Evolutionary conservation across 306 rosid genomes (phyloP).

Genomic region (Dalbergia oliveri): DNA sequence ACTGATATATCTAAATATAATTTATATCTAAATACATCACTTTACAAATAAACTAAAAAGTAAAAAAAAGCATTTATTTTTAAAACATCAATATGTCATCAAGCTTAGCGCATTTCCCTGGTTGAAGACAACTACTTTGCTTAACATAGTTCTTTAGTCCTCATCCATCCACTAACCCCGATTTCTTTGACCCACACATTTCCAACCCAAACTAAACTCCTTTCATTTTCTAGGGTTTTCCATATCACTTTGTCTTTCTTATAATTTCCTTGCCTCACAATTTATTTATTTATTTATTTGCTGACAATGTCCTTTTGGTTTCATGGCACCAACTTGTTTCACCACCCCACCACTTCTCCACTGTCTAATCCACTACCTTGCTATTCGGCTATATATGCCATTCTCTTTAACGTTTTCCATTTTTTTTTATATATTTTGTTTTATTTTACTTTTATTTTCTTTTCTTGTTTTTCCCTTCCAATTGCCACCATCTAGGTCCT

Average conservation of each 20-base stretch:
- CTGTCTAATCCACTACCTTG: conserved; percentile 56
- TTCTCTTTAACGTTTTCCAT: conserved; percentile 40
- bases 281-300: conserved; percentile 28
- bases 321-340: conserved; percentile 49
- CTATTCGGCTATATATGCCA: conserved; percentile 28
- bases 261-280: conserved; percentile 38
- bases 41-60: too few relatives aligned
- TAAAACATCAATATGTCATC: too few relatives aligned
- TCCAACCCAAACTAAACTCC: conserved; percentile 45
- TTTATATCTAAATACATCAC: too few relatives aligned
- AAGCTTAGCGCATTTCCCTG: conserved; percentile 59
- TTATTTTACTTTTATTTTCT: background rate
- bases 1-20: too few relatives aligned
- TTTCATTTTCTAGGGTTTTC: conserved; percentile 55
- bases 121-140: conserved; percentile 63
- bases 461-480: conserved; percentile 19
- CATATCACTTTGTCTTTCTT: conserved; percentile 40
- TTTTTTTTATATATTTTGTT: background rate
- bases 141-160: conserved; percentile 59
- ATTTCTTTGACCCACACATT: conserved; percentile 62
- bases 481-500: conserved; percentile 16
- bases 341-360: conserved; percentile 55
- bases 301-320: conserved; percentile 29
- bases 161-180: conserved; percentile 55
- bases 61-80: too few relatives aligned